Base-by-base conservation (phyloP, 768 basidiomycete species). In the Boletus reticuloceps region DNA sequence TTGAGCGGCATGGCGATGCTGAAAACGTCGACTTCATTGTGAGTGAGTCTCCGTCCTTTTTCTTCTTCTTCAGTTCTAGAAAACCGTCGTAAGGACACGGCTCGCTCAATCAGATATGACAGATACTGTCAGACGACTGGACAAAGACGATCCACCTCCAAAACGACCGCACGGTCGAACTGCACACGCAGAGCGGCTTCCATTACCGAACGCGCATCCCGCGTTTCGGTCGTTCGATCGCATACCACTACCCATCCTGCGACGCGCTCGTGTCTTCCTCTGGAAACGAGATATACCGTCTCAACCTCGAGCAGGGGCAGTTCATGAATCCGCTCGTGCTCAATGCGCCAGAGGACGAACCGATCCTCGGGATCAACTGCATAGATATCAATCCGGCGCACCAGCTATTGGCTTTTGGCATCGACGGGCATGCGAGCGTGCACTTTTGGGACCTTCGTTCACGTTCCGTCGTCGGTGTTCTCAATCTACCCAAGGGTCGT, bases 11-110 rank as follows among this genome's bases (percentile, higher is more conserved):
- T 65, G 87, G 94, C 3, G 94, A 99, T 67, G 84, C 89, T 13
- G 96, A 98, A 77, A 99, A 98, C 70, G 89, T 99, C 60, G 97
- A 99, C 70, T 99, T 99, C 75, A 82, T 88, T 78, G 94, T 97
- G 76, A 82, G 94, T 89, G 72, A 79, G 78, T 82, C 67, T 29
- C 54, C 49, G 42, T 44, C 39, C 19, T 34, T 34, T 34, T 32
- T 32, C 42, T 48, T 37, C 4, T 29, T 9, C 40, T 17, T 39
- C 32, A 16, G n/a, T 13, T 6, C n/a, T 47, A 38, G n/a, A 36
- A 45, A 16, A 39, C 13, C 20, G 55, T n/a, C 17, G n/a, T 4
- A 37, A 34, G 34, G 41, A 40, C 34, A 16, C 36, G 37, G 25
- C 16, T 39, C 34, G 40, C 54, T 59, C 50, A 58, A 40, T 13